Base-by-base conservation (phyloP, 73 alveolate genomes). In the Tetrahymena thermophila region DNA sequence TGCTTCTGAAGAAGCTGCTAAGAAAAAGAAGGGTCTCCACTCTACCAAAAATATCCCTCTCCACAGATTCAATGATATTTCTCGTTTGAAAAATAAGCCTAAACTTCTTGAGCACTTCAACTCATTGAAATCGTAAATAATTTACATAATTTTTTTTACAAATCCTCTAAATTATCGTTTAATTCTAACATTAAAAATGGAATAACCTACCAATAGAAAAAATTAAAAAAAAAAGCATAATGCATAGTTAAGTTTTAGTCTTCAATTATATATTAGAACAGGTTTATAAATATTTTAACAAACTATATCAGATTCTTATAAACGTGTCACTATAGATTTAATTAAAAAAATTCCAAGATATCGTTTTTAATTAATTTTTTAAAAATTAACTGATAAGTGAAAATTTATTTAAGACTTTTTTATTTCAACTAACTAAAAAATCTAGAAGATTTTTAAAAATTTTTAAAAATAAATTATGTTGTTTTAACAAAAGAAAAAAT, bases 1-100 rank as follows among this genome's bases (percentile, higher is more conserved):
- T 25, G 97, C 98, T 42, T 96, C 96, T 84, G 97, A 95, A 85
- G 57, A 96, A 42, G 99, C 98, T 19, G 94, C 50, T 38, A 97
- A 97, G 56, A 94, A 96, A 9, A 97, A 96, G 94, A 56, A 38
- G 83, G 99, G 99, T 40, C 34, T 97, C 1, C 95, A 96, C 96
- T 94, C 97, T 19, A 44, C 50, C 34, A 38, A 93, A 28, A 96
- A 71, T 16, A 97, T 97, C 14, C 96, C 97, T 35, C 42, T 96
- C 38, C 96, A 96, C 93, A 85, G 85, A 25, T 93, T 83, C 94
- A 97, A 93, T 34, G 98, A 97, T 93, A 57, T 96, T 35, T 85
- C 95, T 28, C 85, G 85, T 35, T 85, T 94, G 38, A 58, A 96
- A 34, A 97, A 96, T 85, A 94, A 96, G 94, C 96, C 97, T 23